Conservation (phyloP, 2,329 filamentous ascomycete genomes). For the Pseudogymnoascus sp. region DNA sequence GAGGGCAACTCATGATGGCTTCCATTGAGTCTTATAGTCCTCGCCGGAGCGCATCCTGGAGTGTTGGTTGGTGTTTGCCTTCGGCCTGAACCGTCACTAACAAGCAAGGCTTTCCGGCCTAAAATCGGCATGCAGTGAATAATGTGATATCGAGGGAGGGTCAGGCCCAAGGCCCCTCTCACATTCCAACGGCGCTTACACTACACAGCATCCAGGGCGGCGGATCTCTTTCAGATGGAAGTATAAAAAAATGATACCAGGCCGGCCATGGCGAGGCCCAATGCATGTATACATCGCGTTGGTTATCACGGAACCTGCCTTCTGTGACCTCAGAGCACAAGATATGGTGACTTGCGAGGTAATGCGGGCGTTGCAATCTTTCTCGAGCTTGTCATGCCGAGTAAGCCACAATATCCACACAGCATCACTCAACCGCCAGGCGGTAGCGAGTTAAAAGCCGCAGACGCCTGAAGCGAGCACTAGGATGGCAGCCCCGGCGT, state of each 20-base stretch:
- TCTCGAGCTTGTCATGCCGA: not conserved
- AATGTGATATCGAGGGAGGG: not conserved
- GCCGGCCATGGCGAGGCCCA: not conserved
- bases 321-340: not conserved
- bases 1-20: not conserved
- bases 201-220: not conserved
- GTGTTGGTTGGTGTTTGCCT: not conserved
- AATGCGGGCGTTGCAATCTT: not conserved
- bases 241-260: not conserved
- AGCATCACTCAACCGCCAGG: not conserved
- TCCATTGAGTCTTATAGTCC: not conserved
- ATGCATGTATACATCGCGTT: not conserved
- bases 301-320: not conserved
- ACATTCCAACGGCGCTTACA: not conserved
- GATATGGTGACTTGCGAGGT: not conserved
- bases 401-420: not conserved
- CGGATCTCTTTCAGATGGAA: not conserved
- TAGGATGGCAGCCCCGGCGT: not conserved
- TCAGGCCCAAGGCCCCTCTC: not conserved
- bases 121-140: not conserved
- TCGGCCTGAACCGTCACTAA: not conserved
- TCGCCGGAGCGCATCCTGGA: not conserved
- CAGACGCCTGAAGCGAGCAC: not conserved
- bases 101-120: not conserved
- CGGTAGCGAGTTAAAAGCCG: not conserved